Conservation (phyloP, 257 asterid species). For the Osmanthus fragrans region DNA sequence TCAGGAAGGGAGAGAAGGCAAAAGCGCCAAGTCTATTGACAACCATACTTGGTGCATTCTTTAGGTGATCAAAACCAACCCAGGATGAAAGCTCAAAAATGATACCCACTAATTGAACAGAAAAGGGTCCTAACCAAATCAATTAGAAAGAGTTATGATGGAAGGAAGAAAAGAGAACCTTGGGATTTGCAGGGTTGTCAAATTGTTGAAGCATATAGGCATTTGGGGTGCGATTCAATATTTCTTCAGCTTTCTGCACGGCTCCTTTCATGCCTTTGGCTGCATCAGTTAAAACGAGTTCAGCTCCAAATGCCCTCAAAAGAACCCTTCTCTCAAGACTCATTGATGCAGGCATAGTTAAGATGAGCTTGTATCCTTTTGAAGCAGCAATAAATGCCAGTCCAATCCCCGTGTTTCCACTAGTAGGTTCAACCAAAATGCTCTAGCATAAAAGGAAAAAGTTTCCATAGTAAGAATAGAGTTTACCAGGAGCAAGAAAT, state of each 20-base stretch:
- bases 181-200: conserved; percentile 96
- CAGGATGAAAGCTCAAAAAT: neutral
- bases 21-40: neutral
- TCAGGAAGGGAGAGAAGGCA: neutral
- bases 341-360: conserved; percentile 99
- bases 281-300: conserved; percentile 83
- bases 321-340: conserved; percentile 98
- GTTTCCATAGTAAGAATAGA: neutral
- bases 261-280: conserved; percentile 98
- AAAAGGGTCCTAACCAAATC: neutral
- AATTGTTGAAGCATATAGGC: conserved; percentile 96
- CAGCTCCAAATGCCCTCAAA: conserved; percentile 99
- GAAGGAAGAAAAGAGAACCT: conserved; percentile 48
- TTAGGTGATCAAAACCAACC: conserved; percentile 1
- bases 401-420: conserved; percentile 99
- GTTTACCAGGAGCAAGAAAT: neutral
- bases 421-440: conserved; percentile 93
- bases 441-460: conserved; percentile 47
- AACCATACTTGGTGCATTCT: neutral
- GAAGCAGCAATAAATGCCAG: conserved; percentile 99
- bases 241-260: conserved; percentile 90
- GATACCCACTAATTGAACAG: neutral
- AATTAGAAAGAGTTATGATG: neutral
- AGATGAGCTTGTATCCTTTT: conserved; percentile 93
- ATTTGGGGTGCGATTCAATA: conserved; percentile 67